Base-by-base conservation (phyloP, 257 asterid genomes). In the Solanum habrochaites region DNA sequence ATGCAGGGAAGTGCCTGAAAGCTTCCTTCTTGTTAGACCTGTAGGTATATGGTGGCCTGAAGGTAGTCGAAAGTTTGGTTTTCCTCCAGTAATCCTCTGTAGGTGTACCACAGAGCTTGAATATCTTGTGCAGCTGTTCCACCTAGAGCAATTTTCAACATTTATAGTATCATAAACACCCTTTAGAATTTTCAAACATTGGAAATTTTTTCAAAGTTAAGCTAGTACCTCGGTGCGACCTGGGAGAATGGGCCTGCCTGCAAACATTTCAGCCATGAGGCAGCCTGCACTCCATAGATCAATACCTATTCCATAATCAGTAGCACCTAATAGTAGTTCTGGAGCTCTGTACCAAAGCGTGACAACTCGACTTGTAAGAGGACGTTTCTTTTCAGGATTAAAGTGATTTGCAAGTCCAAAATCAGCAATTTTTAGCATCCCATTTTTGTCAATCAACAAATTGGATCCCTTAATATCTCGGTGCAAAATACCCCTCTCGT, bases 251-350 rank as follows among this genome's bases (percentile, higher is more conserved):
- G 98, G 96, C 91, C 94, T 90, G 56, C 98, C 97, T 0, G 91
- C 93, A 56, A 93, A 92, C 98, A 96, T 94, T 93, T 96, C 99
- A 6, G 98, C 98, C 95, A 96, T 86, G 82, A 96, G 96, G 86
- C 99, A 96, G 7, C 99, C 99, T 2, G 88, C 98, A 47, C 99
- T 96, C 99, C 98, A 96, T 25, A 96, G 93, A 92, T 96, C 99
- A 56, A 94, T 93, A 1, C 96, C 98, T 32, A 85, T 47, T 31
- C 98, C 98, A 87, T 96, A 96, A 20, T 96, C 95, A 0, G 98
- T 95, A 8, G 98, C 88, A 14, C 98, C 99, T 13, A 96, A 39
- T n/a, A 96, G 91, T 35, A 96, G 91, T 92, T 96, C 98, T 0
- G 97, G 98, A 10, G 98, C 98, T 86, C 98, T 85, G 18, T 96